Conservation (phyloP, 345 rosid species). For the Populus deltoides region DNA sequence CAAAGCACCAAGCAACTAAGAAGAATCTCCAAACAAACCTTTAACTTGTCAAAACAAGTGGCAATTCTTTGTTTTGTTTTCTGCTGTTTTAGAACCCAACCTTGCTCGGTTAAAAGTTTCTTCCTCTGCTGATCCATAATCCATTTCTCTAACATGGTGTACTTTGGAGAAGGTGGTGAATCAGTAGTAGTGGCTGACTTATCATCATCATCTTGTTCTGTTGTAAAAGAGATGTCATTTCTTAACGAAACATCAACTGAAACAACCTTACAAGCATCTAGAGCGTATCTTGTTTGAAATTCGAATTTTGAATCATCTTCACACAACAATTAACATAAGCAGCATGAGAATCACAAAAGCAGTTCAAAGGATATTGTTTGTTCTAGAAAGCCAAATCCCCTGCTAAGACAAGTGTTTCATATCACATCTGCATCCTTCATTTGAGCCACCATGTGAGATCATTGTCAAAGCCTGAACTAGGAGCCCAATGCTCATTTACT, state of each 20-base stretch:
- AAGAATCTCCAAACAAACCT: constrained; percentile 43
- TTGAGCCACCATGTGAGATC: constrained; percentile 11
- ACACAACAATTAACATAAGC: constrained; percentile 2
- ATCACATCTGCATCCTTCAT: constrained; percentile 16
- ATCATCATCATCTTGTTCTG: constrained; percentile 59
- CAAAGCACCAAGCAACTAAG: background rate
- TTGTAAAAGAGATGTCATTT: constrained; percentile 28
- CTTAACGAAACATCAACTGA: constrained; percentile 20
- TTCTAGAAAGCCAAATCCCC: constrained; percentile 3
- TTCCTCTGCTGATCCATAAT: constrained; percentile 60
- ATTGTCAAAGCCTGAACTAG: constrained; percentile 16
- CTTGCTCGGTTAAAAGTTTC: constrained; percentile 51
- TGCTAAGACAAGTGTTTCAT: constrained; percentile 19
- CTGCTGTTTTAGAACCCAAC: constrained; percentile 60
- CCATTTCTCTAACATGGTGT: constrained; percentile 86
- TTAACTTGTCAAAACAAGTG: constrained; percentile 57
- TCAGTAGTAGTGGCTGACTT: constrained; percentile 32
- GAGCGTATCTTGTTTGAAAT: constrained; percentile 16
- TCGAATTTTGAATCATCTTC: constrained; percentile 24
- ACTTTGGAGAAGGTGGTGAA: constrained; percentile 51
- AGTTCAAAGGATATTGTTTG: background rate
- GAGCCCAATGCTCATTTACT: constrained; percentile 21
- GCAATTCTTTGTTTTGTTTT: constrained; percentile 59
- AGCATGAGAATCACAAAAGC: constrained; percentile 9
- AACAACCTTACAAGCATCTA: constrained; percentile 12